phyloP scores from a whole-genome alignment of 2,329 filamentous ascomycete genomes.

The Xylaria hypoxylon region DNA sequence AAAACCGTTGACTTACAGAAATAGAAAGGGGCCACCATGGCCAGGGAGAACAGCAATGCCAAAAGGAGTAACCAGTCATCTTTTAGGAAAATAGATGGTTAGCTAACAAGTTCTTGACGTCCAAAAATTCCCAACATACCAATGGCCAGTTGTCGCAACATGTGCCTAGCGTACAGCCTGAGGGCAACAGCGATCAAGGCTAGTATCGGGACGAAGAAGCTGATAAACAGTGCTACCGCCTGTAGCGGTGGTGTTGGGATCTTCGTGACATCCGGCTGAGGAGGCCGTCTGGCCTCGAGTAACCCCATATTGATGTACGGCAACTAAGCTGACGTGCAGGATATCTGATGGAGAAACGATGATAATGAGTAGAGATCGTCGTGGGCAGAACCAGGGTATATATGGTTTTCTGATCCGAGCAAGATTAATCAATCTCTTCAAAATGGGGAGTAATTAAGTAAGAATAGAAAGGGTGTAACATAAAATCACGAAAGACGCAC shows the following conservation, averaged over 20 bases:
- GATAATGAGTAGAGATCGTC: constrained; percentile 5
- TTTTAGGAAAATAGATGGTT: constrained; percentile 19
- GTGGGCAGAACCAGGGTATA: constrained; percentile 7
- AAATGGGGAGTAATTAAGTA: background rate
- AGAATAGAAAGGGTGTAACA: background rate
- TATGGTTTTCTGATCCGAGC: background rate
- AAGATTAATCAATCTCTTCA: too few species aligned
- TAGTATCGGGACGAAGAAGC: constrained; percentile 51
- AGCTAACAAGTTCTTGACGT: constrained; percentile 9
- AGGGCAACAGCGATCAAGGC: constrained; percentile 46
- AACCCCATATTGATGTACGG: constrained; percentile 26
- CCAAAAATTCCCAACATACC: constrained; percentile 36
- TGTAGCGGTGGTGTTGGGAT: constrained; percentile 53
- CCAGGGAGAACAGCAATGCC: constrained; percentile 42
- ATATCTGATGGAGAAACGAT: background rate
- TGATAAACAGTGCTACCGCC: constrained; percentile 46
- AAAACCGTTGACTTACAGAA: constrained; percentile 44
- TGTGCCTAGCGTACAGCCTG: constrained; percentile 48
- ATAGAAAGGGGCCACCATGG: constrained; percentile 44
- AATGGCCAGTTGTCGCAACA: constrained; percentile 44
- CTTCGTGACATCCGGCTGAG: constrained; percentile 43
- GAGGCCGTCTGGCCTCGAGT: constrained; percentile 33
- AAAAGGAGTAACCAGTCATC: constrained; percentile 48
- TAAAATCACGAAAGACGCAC: background rate
- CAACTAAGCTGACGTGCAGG: constrained; percentile 3